phyloP scores from a whole-genome alignment of 73 alveolate genomes.

The Symbiodinium natans region DNA sequence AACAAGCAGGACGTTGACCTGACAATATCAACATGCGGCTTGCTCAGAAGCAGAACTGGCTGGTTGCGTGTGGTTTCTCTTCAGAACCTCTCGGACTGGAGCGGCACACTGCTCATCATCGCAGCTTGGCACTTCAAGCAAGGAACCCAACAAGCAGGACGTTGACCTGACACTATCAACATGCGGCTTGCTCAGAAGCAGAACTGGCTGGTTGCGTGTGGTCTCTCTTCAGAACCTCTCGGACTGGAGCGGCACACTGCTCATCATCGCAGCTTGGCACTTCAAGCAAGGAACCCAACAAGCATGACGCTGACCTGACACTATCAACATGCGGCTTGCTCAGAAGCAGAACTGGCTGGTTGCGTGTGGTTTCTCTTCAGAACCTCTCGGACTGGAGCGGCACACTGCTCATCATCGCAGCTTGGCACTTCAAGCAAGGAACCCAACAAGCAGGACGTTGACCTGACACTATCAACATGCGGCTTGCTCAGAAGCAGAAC shows the following conservation, averaged over 20 bases:
- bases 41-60: background rate
- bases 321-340: background rate
- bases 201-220: background rate
- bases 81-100: background rate
- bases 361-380: background rate
- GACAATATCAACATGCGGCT: background rate
- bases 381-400: background rate
- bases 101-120: background rate
- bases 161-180: no score
- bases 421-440: no score
- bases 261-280: background rate
- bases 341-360: background rate
- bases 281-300: background rate
- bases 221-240: background rate
- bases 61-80: background rate
- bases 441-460: background rate
- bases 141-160: no score
- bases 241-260: background rate
- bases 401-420: background rate
- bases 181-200: background rate
- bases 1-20: background rate
- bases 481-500: background rate
- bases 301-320: background rate
- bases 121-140: background rate
- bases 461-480: background rate